These are phyloP conservation scores for Boletus edulis DNA, from an alignment of 768 basidiomycete genomes.

Conservation along the genomic window DNA sequence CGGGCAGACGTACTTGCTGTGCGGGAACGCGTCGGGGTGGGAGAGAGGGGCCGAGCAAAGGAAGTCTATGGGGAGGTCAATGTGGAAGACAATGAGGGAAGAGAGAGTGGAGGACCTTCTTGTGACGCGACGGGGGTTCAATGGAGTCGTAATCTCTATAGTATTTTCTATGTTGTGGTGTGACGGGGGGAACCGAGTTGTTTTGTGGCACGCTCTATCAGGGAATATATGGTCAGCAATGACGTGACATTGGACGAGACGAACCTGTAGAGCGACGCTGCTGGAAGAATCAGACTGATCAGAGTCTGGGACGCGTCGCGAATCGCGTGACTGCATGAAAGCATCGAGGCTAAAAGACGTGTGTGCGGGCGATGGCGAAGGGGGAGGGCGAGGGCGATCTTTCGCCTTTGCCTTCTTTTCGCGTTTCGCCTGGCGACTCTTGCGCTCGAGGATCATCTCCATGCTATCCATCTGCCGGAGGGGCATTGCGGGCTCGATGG, in stretches of 20 bases:
- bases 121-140: constrained; percentile 32
- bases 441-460: constrained; percentile 75
- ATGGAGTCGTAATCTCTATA: constrained; percentile 45
- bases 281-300: constrained; percentile 32
- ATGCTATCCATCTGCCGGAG: constrained; percentile 67
- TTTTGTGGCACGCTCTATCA: constrained; percentile 30
- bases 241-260: constrained; percentile 26
- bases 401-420: constrained; percentile 47
- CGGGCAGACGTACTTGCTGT: constrained; percentile 31
- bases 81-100: background rate
- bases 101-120: constrained; percentile 19
- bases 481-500: constrained; percentile 46
- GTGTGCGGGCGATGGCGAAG: constrained; percentile 53
- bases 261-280: constrained; percentile 38
- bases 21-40: constrained; percentile 39
- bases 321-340: constrained; percentile 58
- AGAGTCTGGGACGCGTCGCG: constrained; percentile 35
- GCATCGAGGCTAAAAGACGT: constrained; percentile 45
- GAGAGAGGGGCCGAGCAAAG: constrained; percentile 42
- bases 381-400: constrained; percentile 49
- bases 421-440: constrained; percentile 52
- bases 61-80: constrained; percentile 15
- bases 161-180: constrained; percentile 60
- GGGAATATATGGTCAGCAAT: constrained; percentile 13
- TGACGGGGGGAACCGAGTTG: constrained; percentile 40